Conservation (phyloP, 108 stramenopile genomes). For the Thalassiosira profunda region DNA sequence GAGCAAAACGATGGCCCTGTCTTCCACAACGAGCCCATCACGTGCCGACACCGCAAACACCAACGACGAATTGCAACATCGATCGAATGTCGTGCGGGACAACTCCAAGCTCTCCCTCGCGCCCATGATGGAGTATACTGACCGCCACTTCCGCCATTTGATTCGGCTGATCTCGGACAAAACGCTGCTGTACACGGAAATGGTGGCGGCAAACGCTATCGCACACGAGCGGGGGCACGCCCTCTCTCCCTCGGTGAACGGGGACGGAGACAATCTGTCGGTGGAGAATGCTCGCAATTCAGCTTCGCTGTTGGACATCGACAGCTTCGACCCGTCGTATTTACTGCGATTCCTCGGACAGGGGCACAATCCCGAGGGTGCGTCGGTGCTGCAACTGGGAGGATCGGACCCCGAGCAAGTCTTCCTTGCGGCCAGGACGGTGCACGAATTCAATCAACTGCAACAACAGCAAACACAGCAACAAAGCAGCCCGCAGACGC, state of each 20-base stretch:
- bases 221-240: conserved; percentile 52
- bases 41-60: neutral
- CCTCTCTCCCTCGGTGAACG: neutral
- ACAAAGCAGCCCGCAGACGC: conserved; percentile 21
- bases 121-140: conserved; percentile 99
- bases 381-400: conserved; percentile 96
- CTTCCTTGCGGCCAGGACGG: conserved; percentile 69
- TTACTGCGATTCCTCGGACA: conserved; percentile 54
- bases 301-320: neutral
- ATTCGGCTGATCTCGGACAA: conserved; percentile 80
- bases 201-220: conserved; percentile 96
- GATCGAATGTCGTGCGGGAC: conserved; percentile 5
- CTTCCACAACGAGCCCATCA: neutral
- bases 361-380: conserved; percentile 60
- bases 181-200: conserved; percentile 97
- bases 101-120: conserved; percentile 83
- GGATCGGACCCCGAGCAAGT: conserved; percentile 91
- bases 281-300: neutral
- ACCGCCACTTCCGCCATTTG: conserved; percentile 95
- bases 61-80: neutral
- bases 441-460: conserved; percentile 69
- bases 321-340: conserved; percentile 9
- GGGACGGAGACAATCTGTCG: neutral
- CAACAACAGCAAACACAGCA: conserved; percentile 22
- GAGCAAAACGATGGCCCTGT: too few species aligned